These are phyloP conservation scores for Sclerotinia sclerotiorum DNA, from an alignment of 2,329 filamentous ascomycete genomes.

Conservation along the genomic window DNA sequence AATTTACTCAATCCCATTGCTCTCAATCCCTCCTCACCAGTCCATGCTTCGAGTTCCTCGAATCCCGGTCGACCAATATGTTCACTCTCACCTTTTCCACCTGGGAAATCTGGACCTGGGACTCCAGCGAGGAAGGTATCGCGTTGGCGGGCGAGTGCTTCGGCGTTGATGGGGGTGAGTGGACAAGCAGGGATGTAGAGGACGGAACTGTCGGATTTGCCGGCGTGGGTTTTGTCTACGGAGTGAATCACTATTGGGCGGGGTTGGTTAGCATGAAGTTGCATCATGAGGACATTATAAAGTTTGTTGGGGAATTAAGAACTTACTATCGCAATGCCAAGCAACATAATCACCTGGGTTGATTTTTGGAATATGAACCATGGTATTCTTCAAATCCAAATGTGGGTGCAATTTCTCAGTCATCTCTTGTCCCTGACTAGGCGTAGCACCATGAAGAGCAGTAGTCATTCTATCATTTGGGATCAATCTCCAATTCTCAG, in stretches of 20 bases:
- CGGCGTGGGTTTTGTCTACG: slow-evolving; percentile 76
- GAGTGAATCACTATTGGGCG: slow-evolving; percentile 54
- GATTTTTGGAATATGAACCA: slow-evolving; percentile 64
- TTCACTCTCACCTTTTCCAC: slow-evolving; percentile 64
- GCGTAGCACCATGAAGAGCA: slow-evolving; percentile 66
- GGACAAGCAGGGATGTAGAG: slow-evolving; percentile 88
- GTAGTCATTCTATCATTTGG: slow-evolving; percentile 45
- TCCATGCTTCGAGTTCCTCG: slow-evolving; percentile 40
- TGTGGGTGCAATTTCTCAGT: slow-evolving; percentile 62
- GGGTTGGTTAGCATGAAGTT: not conserved
- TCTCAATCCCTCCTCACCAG: slow-evolving; percentile 52
- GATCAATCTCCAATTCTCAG: slow-evolving; percentile 57
- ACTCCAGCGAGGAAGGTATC: slow-evolving; percentile 67
- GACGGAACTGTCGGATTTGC: slow-evolving; percentile 73
- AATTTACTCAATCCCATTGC: slow-evolving; percentile 54
- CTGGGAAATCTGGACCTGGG: slow-evolving; percentile 69
- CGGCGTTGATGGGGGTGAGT: slow-evolving; percentile 70
- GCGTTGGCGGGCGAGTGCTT: slow-evolving; percentile 70
- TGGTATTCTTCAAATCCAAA: slow-evolving; percentile 58
- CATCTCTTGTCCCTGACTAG: slow-evolving; percentile 63
- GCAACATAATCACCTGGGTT: slow-evolving; percentile 67
- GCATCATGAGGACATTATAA: not conserved
- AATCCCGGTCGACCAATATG: slow-evolving; percentile 49
- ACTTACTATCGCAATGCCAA: slow-evolving; percentile 52
- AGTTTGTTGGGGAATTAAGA: too few relatives aligned